These are phyloP conservation scores for Mortierella sp. DNA, from an alignment of 371 early-diverging fungal genomes.

Conservation along the genomic window DNA sequence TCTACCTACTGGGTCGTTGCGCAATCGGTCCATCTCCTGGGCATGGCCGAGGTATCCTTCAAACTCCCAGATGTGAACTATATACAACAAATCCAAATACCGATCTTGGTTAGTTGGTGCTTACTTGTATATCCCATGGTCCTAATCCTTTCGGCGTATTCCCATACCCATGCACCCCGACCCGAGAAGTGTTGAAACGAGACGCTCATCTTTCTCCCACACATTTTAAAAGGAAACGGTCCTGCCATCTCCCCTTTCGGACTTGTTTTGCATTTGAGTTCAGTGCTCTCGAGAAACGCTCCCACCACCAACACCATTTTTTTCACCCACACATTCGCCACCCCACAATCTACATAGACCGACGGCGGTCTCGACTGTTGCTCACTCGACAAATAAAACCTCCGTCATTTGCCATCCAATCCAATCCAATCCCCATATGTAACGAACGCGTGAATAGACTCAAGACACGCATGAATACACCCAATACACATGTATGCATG, in stretches of 20 bases:
- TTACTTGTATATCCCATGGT: not conserved
- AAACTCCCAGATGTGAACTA: slow-evolving; percentile 96
- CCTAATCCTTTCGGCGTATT: not conserved
- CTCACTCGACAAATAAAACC: slow-evolving; percentile 7
- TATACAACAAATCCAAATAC: not conserved
- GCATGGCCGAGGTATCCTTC: slow-evolving; percentile 89
- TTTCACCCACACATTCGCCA: slow-evolving; percentile 12
- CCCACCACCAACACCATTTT: not conserved
- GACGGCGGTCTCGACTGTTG: not conserved
- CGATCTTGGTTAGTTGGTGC: not conserved
- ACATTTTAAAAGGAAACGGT: not conserved
- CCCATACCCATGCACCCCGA: not conserved
- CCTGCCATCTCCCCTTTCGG: not conserved
- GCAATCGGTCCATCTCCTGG: slow-evolving; percentile 66
- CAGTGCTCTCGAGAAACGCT: slow-evolving; percentile 25
- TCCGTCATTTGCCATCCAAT: slow-evolving; percentile 10
- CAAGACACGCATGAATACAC: not conserved
- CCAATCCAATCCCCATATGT: not conserved
- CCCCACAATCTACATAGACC: not conserved
- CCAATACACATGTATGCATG: not conserved
- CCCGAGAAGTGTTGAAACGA: not conserved
- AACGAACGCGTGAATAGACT: slow-evolving; percentile 1
- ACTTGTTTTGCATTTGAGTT: slow-evolving; percentile 25
- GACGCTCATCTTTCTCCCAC: not conserved
- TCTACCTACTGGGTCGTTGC: slow-evolving; percentile 68